A percentile compares a stretch with the other conserved stretches of the same genome.
Evolutionary conservation across 371 early-diverging fungal species (phyloP).

Genomic region (Mucor irregularis): DNA sequence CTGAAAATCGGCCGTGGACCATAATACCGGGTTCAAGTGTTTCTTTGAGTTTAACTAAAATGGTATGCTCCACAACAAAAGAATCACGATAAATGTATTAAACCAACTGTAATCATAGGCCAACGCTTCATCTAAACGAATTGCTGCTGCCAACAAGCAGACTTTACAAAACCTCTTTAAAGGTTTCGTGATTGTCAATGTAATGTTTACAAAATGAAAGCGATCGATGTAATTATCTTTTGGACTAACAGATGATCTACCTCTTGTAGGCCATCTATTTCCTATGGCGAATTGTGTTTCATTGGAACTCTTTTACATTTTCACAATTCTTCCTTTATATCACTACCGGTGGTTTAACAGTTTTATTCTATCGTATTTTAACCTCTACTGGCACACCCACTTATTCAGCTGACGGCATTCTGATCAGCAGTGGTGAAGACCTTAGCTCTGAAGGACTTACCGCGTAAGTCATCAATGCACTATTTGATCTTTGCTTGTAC

Average conservation of each 20-base stretch:
- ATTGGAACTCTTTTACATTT: slow-evolving; percentile 54
- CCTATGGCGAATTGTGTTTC: slow-evolving; percentile 56
- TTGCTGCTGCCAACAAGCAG: slow-evolving; percentile 65
- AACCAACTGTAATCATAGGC: no score
- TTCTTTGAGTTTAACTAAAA: no score
- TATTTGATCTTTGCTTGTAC: not conserved
- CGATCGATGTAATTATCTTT: not conserved
- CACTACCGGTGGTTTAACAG: slow-evolving; percentile 48
- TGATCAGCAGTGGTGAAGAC: slow-evolving; percentile 72
- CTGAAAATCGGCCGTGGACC: no score
- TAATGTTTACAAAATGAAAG: slow-evolving; percentile 24
- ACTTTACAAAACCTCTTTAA: slow-evolving; percentile 60
- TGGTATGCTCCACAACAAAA: no score
- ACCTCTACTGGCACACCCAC: slow-evolving; percentile 55
- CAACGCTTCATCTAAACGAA: slow-evolving; percentile 77
- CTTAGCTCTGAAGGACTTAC: slow-evolving; percentile 73
- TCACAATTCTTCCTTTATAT: slow-evolving; percentile 48
- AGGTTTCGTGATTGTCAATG: slow-evolving; percentile 67
- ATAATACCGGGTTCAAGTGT: no score
- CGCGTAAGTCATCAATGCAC: slow-evolving; percentile 54
- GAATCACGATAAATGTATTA: no score
- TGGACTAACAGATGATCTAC: not conserved
- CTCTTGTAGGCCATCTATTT: slow-evolving; percentile 51
- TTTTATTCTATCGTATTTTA: slow-evolving; percentile 56
- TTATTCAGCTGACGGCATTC: slow-evolving; percentile 57